Conservation (phyloP, 257 asterid species). For the Solanum lignicaule region DNA sequence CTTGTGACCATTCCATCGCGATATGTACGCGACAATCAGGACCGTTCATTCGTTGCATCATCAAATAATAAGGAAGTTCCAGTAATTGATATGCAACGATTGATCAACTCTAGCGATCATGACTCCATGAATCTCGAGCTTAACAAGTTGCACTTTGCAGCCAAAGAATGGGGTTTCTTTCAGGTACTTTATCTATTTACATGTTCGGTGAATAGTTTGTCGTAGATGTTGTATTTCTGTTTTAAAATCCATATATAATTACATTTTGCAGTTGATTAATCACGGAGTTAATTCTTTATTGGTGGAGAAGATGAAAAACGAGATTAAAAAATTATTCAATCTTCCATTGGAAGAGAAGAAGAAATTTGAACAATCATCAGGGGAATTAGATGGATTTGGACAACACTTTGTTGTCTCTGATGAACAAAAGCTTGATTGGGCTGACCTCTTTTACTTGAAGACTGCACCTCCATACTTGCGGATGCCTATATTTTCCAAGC, state of each 20-base stretch:
- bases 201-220: too few species aligned
- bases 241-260: too few species aligned
- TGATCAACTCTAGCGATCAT: constrained; percentile 1
- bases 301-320: background rate
- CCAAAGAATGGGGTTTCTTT: constrained; percentile 51
- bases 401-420: background rate
- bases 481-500: background rate
- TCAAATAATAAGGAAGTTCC: constrained; percentile 20
- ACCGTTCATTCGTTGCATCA: constrained; percentile 5
- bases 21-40: constrained; percentile 27
- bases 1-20: background rate
- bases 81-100: constrained; percentile 23
- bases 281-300: background rate
- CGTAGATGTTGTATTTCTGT: too few species aligned
- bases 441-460: background rate
- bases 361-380: background rate
- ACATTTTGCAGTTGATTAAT: background rate
- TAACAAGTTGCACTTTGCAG: constrained; percentile 28
- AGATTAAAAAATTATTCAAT: background rate
- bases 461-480: background rate
- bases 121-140: background rate
- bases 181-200: constrained; percentile 11
- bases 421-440: background rate
- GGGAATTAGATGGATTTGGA: background rate
- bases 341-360: background rate